phyloP scores from a whole-genome alignment of 768 basidiomycete genomes.

The Lactifluus subvellereus region DNA sequence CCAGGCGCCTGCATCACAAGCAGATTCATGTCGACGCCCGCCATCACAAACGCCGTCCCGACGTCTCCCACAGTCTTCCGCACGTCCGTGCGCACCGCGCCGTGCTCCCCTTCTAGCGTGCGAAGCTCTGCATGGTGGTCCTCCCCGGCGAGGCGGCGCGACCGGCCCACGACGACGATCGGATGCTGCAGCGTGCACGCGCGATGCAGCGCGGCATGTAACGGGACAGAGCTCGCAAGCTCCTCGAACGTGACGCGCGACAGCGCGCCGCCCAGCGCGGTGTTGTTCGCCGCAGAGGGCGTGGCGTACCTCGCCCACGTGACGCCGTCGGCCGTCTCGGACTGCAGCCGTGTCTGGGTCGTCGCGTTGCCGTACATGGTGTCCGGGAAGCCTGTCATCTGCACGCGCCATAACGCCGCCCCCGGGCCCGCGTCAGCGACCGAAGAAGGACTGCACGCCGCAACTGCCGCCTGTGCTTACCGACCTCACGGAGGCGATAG shows the following conservation, averaged over 20 bases:
- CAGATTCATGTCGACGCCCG: constrained; percentile 51
- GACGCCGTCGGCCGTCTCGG: constrained; percentile 80
- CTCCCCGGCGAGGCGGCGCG: constrained; percentile 65
- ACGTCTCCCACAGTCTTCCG: constrained; percentile 84
- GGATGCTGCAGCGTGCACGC: constrained; percentile 38
- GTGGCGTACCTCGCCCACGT: constrained; percentile 61
- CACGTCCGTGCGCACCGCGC: constrained; percentile 53
- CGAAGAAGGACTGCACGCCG: not conserved
- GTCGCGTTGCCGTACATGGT: constrained; percentile 62
- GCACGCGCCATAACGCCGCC: not conserved
- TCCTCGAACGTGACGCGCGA: constrained; percentile 60
- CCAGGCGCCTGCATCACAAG: constrained; percentile 58
- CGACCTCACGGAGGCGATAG: constrained; percentile 42
- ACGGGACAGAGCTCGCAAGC: constrained; percentile 47
- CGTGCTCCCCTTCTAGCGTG: constrained; percentile 52
- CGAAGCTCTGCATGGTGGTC: constrained; percentile 69
- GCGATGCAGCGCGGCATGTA: constrained; percentile 48
- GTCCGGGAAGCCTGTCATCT: constrained; percentile 47
- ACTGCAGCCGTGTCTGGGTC: constrained; percentile 64
- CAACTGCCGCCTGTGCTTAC: not conserved
- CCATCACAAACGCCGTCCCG: constrained; percentile 66
- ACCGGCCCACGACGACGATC: constrained; percentile 67
- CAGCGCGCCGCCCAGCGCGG: constrained; percentile 34
- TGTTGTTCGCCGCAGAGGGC: constrained; percentile 20
- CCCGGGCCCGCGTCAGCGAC: not conserved